These are phyloP conservation scores for Fonsecaea multimorphosa DNA, from an alignment of 2,329 filamentous ascomycete genomes.

Conservation along the genomic window DNA sequence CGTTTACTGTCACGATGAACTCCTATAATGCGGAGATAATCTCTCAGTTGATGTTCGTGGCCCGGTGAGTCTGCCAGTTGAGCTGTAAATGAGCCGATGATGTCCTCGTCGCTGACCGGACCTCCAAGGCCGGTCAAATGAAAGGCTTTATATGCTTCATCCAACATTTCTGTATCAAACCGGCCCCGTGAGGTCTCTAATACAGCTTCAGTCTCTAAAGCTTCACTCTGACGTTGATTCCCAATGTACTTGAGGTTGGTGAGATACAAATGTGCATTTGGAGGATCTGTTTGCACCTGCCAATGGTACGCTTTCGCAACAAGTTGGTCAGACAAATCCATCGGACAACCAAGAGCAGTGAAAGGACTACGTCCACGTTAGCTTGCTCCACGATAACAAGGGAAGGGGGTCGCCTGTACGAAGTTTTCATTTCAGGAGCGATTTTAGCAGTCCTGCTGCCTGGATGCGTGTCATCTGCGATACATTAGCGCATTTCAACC, in stretches of 20 bases:
- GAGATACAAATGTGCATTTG: constrained; percentile 65
- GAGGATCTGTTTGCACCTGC: constrained; percentile 63
- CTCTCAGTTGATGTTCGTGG: constrained; percentile 63
- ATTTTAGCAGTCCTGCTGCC: constrained; percentile 39
- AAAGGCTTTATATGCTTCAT: constrained; percentile 65
- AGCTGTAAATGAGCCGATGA: constrained; percentile 67
- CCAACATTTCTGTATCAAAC: constrained; percentile 63
- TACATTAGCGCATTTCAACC: constrained; percentile 18
- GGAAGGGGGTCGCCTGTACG: constrained; percentile 20
- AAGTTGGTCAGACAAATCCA: constrained; percentile 67
- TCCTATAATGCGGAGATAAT: constrained; percentile 66
- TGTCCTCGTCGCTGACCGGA: constrained; percentile 60
- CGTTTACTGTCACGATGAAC: constrained; percentile 62
- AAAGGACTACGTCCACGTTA: constrained; percentile 56
- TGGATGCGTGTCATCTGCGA: constrained; percentile 44
- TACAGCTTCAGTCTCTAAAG: constrained; percentile 64
- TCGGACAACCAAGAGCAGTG: constrained; percentile 66
- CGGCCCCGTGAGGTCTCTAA: constrained; percentile 65
- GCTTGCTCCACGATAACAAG: constrained; percentile 35
- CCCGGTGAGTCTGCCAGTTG: constrained; percentile 61
- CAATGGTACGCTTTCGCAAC: constrained; percentile 67
- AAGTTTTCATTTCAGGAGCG: constrained; percentile 30
- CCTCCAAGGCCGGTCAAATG: constrained; percentile 56
- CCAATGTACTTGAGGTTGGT: constrained; percentile 69
- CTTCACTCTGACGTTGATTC: constrained; percentile 60